Base-by-base conservation (phyloP, 768 basidiomycete genomes). In the Agaricus blazei region DNA sequence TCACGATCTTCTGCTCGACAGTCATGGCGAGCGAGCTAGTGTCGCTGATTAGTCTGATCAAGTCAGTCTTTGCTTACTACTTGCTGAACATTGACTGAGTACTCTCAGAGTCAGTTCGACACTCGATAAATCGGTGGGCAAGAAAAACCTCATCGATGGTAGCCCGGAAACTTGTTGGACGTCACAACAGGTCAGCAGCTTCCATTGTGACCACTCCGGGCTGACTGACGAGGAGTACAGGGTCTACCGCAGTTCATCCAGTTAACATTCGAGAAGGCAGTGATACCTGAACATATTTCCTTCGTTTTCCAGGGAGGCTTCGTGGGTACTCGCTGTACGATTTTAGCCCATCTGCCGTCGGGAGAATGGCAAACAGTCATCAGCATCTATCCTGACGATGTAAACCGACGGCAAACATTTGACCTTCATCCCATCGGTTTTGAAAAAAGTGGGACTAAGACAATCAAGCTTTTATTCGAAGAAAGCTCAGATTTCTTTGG, bases 251-350 rank as follows among this genome's bases (percentile, higher is more conserved):
- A 92, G 70, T 84, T 74, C 60, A 79, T 93, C 58, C 87, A 89
- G 51, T 68, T 91, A 27, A 67, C 68, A 3, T 93, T 92, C 61
- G 51, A 53, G 5, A 62, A 68, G 5, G 75, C 67, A 48, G 80
- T 88, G n/a, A 61, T 77, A 36, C 88, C 87, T 3, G 75, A 70
- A 58, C 73, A 72, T 26, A 60, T 91, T 15, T 72, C 70, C 19
- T 58, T 91, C 59, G 90, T 86, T 1, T 93, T 93, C 64, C 90
- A 93, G 74, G 90, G 90, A 12, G 90, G 90, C 1, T 93, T 93
- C 65, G 91, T 87, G 0, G 90, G 88, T 19, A 86, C 79, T 7
- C 72, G 75, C 44, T 90, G 88, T 64, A 63, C 71, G 1, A 62
- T 91, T 8, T 71, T 78, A 43, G 63, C 75, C 24, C 68, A 69